Base-by-base conservation (phyloP, 2,329 filamentous ascomycete genomes). In the Epicoccum nigrum region DNA sequence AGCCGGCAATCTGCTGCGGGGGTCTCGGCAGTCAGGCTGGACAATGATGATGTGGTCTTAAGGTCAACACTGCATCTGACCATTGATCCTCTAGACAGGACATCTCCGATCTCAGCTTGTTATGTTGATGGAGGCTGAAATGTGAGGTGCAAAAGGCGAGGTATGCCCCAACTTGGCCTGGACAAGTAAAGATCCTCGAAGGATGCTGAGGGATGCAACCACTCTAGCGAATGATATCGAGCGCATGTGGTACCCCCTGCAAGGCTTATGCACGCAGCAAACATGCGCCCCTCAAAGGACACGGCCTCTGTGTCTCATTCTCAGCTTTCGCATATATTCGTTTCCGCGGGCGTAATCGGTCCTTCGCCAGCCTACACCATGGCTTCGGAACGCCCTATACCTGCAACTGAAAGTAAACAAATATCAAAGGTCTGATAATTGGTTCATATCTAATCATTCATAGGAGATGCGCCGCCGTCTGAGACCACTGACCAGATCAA, bases 351-450 rank as follows among this genome's bases (percentile, higher is more conserved):
- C n/a, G n/a, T 23, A 21, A 54, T 37, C 21, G 27, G 45, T 7
- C 45, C 25, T 37, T 42, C n/a, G 5, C 4, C 25, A 31, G 16
- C 46, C 51, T 37, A 11, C 20, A 52, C 27, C 25, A 55, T 55
- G 47, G 33, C 52, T 45, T 33, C 44, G 19, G 39, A 40, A 8
- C 11, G 30, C 31, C n/a, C 30, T 23, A 17, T 19, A 12, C 28
- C 19, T 37, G 44, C 19, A 20, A 33, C 19, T 30, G 39, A 48
- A 51, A 43, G 52, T 55, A 48, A 20, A 27, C 20, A 33, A 35
- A n/a, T n/a, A 16, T 32, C 34, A 34, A 27, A 46, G 43, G 43
- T 20, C 33, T 33, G 28, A 47, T 47, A 8, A 21, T 7, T 20
- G 20, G 37, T 27, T 4, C 27, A 8, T 30, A 3, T 23, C 42